Conservation (phyloP, 257 asterid genomes). For the Henckelia pumila region DNA sequence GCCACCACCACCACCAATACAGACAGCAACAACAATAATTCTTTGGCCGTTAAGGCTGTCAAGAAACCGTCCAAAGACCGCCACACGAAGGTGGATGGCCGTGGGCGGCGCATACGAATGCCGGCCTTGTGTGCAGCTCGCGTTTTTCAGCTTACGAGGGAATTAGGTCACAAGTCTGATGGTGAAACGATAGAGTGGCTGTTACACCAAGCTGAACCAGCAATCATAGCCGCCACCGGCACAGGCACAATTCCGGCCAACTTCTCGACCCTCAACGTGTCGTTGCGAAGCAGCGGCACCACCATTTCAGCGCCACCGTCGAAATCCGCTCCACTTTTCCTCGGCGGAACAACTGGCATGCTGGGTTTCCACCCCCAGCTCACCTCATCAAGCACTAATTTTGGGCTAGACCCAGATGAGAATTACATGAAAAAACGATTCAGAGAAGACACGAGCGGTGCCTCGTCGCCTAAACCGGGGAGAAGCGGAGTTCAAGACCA, state of each 20-base stretch:
- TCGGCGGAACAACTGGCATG: constrained; percentile 57
- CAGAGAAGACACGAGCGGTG: constrained; percentile 38
- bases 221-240: constrained; percentile 55
- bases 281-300: constrained; percentile 62
- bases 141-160: constrained; percentile 50
- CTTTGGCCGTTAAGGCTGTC: constrained; percentile 17
- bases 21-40: neutral
- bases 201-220: constrained; percentile 51
- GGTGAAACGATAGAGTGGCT: constrained; percentile 64
- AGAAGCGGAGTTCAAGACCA: constrained; percentile 32
- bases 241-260: constrained; percentile 66
- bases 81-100: constrained; percentile 57
- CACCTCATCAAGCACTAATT: constrained; percentile 30
- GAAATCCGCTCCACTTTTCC: constrained; percentile 50
- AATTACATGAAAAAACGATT: constrained; percentile 47
- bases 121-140: constrained; percentile 61
- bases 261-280: constrained; percentile 64
- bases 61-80: constrained; percentile 55
- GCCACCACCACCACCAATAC: constrained; percentile 1
- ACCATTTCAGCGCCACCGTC: constrained; percentile 66
- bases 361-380: constrained; percentile 62
- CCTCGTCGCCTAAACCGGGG: constrained; percentile 40
- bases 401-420: constrained; percentile 47
- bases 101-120: constrained; percentile 61
- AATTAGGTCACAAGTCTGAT: constrained; percentile 54